phyloP scores from a whole-genome alignment of 192 early-diverging fungal genomes.

The Coemansia interrupta region DNA sequence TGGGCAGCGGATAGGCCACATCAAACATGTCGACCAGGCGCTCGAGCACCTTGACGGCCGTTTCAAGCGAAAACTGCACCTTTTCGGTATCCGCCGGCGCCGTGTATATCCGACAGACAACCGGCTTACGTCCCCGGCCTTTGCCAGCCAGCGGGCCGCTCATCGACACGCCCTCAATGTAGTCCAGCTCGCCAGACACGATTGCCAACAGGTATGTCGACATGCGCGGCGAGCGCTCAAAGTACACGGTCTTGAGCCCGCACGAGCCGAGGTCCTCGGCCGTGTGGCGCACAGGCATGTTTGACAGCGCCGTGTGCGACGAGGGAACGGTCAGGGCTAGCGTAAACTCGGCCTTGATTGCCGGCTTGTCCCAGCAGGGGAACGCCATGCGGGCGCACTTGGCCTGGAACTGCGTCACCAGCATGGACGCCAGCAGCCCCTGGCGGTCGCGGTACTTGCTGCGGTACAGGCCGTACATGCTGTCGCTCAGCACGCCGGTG shows the following conservation, averaged over 20 bases:
- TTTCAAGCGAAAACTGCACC: slow-evolving; percentile 68
- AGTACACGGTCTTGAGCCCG: slow-evolving; percentile 58
- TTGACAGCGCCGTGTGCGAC: slow-evolving; percentile 65
- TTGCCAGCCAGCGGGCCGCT: neutral
- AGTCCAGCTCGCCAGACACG: slow-evolving; percentile 75
- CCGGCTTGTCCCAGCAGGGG: slow-evolving; percentile 80
- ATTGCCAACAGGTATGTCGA: slow-evolving; percentile 77
- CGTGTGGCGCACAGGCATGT: slow-evolving; percentile 57
- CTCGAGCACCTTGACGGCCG: slow-evolving; percentile 64
- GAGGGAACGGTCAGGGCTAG: slow-evolving; percentile 60
- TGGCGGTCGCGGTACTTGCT: slow-evolving; percentile 58
- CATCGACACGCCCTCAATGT: slow-evolving; percentile 55
- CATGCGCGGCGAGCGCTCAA: slow-evolving; percentile 74
- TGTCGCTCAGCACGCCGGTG: slow-evolving; percentile 63
- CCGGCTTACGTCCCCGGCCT: neutral
- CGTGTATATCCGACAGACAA: slow-evolving; percentile 64
- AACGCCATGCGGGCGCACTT: slow-evolving; percentile 67
- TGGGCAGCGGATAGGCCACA: slow-evolving; percentile 69
- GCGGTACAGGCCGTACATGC: slow-evolving; percentile 83
- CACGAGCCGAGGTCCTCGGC: neutral
- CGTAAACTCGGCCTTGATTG: slow-evolving; percentile 74
- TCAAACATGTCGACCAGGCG: slow-evolving; percentile 67
- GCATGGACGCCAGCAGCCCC: slow-evolving; percentile 57
- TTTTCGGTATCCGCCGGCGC: slow-evolving; percentile 58
- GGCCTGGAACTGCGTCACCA: slow-evolving; percentile 77